Conservation (phyloP, 148 eudicot species). For the Fagopyrum tataricum region DNA sequence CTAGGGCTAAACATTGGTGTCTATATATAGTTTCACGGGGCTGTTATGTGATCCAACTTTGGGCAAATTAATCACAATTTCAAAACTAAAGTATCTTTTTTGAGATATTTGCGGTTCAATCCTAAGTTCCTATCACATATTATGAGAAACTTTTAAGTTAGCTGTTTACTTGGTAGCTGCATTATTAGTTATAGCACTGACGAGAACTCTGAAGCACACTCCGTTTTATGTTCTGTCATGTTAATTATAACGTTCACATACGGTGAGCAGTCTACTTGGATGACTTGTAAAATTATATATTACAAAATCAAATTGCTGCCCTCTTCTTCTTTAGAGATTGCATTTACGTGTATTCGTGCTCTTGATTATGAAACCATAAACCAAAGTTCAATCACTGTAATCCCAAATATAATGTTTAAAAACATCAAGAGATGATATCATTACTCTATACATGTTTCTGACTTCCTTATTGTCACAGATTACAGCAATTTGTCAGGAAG, state of each 20-base stretch:
- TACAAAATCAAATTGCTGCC: too few species aligned
- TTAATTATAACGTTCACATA: not conserved
- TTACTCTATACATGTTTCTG: not conserved
- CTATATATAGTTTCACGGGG: too few species aligned
- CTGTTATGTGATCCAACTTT: too few species aligned
- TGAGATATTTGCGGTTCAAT: too few species aligned
- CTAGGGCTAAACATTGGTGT: too few species aligned
- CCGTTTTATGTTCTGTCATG: not conserved
- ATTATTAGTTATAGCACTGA: not conserved
- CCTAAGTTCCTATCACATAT: too few species aligned
- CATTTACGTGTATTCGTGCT: not conserved
- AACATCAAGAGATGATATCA: not conserved
- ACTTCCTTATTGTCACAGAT: not conserved
- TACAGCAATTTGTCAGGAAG: constrained; percentile 14
- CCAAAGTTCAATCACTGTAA: not conserved
- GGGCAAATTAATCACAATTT: too few species aligned
- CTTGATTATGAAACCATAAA: not conserved
- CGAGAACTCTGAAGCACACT: too few species aligned
- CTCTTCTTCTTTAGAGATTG: too few species aligned
- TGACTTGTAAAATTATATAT: not conserved
- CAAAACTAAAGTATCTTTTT: too few species aligned
- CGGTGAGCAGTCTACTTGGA: not conserved
- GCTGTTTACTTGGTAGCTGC: not conserved
- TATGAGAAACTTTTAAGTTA: not conserved
- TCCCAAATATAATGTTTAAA: not conserved